Conservation (phyloP, 495 filamentous ascomycete species). For the Clohesyomyces aquaticus region DNA sequence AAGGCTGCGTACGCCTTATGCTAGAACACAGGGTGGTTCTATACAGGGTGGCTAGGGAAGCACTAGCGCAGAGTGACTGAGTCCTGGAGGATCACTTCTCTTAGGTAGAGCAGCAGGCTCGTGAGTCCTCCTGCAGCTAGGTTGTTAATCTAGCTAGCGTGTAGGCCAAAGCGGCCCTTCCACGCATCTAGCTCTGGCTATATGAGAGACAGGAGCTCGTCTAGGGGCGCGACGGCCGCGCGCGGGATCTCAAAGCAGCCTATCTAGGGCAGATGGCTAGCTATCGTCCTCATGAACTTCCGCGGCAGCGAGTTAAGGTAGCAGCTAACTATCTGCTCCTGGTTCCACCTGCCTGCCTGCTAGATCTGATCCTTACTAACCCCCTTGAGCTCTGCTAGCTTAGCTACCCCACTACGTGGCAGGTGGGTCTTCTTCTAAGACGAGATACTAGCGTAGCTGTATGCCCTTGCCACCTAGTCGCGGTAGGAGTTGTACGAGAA, state of each 20-base stretch:
- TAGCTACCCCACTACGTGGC: slow-evolving; percentile 1
- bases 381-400: slow-evolving; percentile 25
- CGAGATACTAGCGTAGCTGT: slow-evolving; percentile 16
- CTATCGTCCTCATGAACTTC: slow-evolving; percentile 21
- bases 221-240: slow-evolving; percentile 10
- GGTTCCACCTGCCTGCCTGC: slow-evolving; percentile 11
- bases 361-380: slow-evolving; percentile 23
- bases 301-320: slow-evolving; percentile 20
- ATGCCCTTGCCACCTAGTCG: slow-evolving; percentile 12
- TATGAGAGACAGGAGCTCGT: slow-evolving; percentile 19
- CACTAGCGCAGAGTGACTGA: slow-evolving; percentile 3
- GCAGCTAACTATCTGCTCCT: slow-evolving; percentile 25
- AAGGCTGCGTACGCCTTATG: slow-evolving; percentile 15
- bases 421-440: slow-evolving; percentile 21
- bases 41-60: slow-evolving; percentile 23
- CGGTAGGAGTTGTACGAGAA: slow-evolving; percentile 19
- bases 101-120: slow-evolving; percentile 26
- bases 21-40: slow-evolving; percentile 23
- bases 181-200: slow-evolving; percentile 13
- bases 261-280: slow-evolving; percentile 6
- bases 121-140: slow-evolving; percentile 11
- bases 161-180: neutral
- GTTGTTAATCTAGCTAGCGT: slow-evolving; percentile 13
- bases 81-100: slow-evolving; percentile 22
- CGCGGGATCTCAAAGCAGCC: slow-evolving; percentile 22